Evolutionary conservation across 2,329 filamentous ascomycete genomes (phyloP), one percentile per base, ranked within the genome.

Genomic region (Paramyrothecium sp.): DNA sequence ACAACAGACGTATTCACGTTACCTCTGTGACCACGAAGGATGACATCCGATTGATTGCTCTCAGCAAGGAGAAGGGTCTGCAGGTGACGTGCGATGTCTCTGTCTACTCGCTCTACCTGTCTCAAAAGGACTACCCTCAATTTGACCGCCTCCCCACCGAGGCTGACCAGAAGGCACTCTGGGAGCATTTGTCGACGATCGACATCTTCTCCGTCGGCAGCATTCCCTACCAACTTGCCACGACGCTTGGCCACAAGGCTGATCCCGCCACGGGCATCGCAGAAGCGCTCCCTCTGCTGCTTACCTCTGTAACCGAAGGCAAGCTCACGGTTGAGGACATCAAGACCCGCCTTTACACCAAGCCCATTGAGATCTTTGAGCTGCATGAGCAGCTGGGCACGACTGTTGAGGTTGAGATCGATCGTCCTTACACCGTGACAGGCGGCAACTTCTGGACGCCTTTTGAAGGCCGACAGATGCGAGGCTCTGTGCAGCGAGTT

Each of bases 81-180:
- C 88, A 88, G 71, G 89, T 93, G 49, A 92, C 90, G 21, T 93
- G 90, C 73, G 90, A 93, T 70, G 89, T 93, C 48, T 89, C 87
- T n/a, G 82, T 93, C 65, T 92, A 91, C 78, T 85, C 88, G 19
- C 80, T 93, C 47, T 93, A 92, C 78, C 79, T 93, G 22, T 88
- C 87, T 4, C 87, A 86, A 65, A 78, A 85, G 52, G 88, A 92
- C 65, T 90, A 82, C 72, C 88, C 89, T 2, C 80, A 85, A 56
- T 90, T 85, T 69, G 76, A 80, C 59, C 83, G 85, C 65, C 78
- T 93, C 55, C 89, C 90, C 12, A 88, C 86, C 2, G 76, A 74
- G 20, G 78, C 83, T 60, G 90, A 92, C 65, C 90, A 93, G 73
- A 78, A 82, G 57, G 88, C 88, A 44, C 80, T 93, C 13, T 93